Evolutionary conservation across 306 rosid species (phyloP), one percentile per base, ranked within the genome.

Genomic region (Dalbergia cochinchinensis): DNA sequence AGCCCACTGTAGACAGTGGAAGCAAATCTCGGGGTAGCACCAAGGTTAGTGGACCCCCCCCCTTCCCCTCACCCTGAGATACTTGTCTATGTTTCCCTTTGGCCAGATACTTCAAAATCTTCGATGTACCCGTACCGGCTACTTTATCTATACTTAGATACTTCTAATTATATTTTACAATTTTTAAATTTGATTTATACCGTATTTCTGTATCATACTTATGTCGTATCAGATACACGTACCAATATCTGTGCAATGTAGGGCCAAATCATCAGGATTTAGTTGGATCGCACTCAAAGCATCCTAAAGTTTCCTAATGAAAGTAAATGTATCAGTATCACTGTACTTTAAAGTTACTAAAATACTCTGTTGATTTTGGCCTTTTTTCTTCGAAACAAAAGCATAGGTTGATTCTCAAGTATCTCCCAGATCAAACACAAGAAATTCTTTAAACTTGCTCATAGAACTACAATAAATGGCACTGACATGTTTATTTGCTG

Each of bases 1-100:
- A 90, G 86, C 97, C 94, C 79, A 92, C 96, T 78, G 89, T 82
- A 75, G 99, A 95, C 72, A 90, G 98, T 39, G 98, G 99, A 87
- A 95, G 96, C 93, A 95, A 92, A 74, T 88, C 99, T 35, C 85
- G 92, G 51, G 94, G 93, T 51, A 91, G 94, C 88, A 84, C 98
- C 81, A 95, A 93, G 98, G 99, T 95, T 75, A 71, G 84, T 5
- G n/a, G 13, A 1, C 4, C 15, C 53, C 31, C 31, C 31, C 3
- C 31, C 3, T 3, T 1, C 31, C 31, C 3, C 1, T 1, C 31
- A 1, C 31, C 2, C 3, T 26, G 31, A 3, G 41, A 37, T 37
- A 37, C 41, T 37, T 37, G 41, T 37, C 66, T 42, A 18, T 15
- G 37, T 35, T 62, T 64, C 19, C 54, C 33, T 35, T 22, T 47